A percentile compares a stretch with the other conserved stretches of the same genome.
These are phyloP conservation scores for Oryza rufipogon DNA, from an alignment of 176 grass and related monocot species.

Conservation along the genomic window DNA sequence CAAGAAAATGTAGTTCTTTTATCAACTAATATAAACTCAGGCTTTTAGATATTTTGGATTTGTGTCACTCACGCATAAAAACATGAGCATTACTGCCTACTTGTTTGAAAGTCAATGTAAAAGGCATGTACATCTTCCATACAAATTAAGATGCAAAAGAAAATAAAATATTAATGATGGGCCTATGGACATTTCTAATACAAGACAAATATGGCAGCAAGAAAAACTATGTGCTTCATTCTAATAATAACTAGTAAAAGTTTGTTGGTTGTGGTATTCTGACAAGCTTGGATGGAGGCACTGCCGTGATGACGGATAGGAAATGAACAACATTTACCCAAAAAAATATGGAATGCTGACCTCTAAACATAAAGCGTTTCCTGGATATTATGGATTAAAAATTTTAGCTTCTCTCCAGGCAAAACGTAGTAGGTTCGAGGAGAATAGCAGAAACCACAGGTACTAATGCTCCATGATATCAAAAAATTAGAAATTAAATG, in stretches of 20 bases:
- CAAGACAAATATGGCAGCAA: not conserved
- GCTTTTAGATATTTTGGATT: not conserved
- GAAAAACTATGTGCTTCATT: not conserved
- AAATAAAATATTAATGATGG: not conserved
- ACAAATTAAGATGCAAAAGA: not conserved
- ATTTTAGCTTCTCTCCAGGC: not conserved
- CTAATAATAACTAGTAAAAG: not conserved
- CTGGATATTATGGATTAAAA: not conserved
- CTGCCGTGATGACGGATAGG: not conserved
- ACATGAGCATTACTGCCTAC: not conserved
- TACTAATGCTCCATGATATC: not conserved
- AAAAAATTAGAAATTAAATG: not conserved
- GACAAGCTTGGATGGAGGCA: not conserved
- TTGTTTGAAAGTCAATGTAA: not conserved
- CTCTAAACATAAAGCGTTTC: not conserved
- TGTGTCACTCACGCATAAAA: not conserved
- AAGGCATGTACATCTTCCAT: not conserved
- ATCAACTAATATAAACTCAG: slow-evolving; percentile 1
- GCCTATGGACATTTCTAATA: not conserved
- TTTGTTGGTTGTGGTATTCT: not conserved
- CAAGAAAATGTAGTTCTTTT: not conserved
- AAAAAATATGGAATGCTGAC: not conserved
- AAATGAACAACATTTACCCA: not conserved
- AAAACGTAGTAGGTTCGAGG: not conserved
- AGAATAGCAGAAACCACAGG: slow-evolving; percentile 4